A percentile compares a stretch with the other conserved stretches of the same genome.
Conservation (phyloP, 139 green algal genomes). For the Chlorella vulgaris region DNA sequence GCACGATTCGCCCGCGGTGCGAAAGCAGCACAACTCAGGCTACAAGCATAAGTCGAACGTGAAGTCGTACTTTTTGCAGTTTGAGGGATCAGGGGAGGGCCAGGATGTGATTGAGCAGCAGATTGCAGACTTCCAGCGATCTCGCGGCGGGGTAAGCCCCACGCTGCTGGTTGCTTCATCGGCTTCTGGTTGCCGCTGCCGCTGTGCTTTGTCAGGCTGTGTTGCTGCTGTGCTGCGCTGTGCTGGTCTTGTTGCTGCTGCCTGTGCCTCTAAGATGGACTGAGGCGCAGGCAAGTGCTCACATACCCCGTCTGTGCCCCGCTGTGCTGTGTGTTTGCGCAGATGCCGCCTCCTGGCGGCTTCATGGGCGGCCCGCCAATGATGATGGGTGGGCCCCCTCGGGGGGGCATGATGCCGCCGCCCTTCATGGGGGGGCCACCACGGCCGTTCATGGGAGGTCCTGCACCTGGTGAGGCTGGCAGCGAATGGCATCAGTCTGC, state of each 20-base stretch:
- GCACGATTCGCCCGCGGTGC: slow-evolving; percentile 73
- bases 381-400: background rate
- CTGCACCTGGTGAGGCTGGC: background rate
- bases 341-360: background rate
- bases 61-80: slow-evolving; percentile 92
- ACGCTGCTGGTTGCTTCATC: background rate
- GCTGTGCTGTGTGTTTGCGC: too few relatives aligned
- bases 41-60: slow-evolving; percentile 99
- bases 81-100: slow-evolving; percentile 66
- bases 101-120: slow-evolving; percentile 48
- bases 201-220: too few relatives aligned
- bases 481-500: too few relatives aligned
- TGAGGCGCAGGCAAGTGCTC: too few relatives aligned
- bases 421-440: background rate
- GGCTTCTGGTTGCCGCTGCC: background rate
- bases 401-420: background rate
- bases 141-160: background rate
- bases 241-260: background rate
- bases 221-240: background rate
- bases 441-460: background rate
- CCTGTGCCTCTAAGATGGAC: too few relatives aligned
- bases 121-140: slow-evolving; percentile 40
- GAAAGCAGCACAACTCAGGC: slow-evolving; percentile 94
- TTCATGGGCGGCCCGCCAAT: background rate
- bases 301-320: too few relatives aligned